These are phyloP conservation scores for Lepidium africanum DNA, from an alignment of 345 rosid genomes.

Conservation along the genomic window DNA sequence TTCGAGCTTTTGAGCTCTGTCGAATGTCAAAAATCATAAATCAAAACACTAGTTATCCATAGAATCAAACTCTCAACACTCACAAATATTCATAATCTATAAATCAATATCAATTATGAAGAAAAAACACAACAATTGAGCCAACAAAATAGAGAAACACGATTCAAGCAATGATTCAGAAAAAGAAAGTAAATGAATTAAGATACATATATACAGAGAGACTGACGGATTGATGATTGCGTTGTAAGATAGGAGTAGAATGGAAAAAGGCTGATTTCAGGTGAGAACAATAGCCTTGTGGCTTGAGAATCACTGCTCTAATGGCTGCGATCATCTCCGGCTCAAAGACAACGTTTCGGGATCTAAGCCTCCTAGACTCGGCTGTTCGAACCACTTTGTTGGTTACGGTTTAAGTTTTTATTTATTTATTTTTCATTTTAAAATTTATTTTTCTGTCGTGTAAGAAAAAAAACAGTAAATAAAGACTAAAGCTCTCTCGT, in stretches of 20 bases:
- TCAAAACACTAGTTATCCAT: not conserved
- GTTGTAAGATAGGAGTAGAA: slow-evolving; percentile 49
- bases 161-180: not conserved
- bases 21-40: not conserved
- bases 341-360: not conserved
- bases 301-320: slow-evolving; percentile 36
- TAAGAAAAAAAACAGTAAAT: not conserved
- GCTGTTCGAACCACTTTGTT: not conserved
- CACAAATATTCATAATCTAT: too few species aligned
- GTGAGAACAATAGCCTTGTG: slow-evolving; percentile 12
- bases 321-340: slow-evolving; percentile 33
- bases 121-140: not conserved
- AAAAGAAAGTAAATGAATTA: not conserved
- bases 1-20: slow-evolving; percentile 2
- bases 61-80: not conserved
- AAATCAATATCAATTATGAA: not conserved
- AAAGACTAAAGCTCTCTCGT: not conserved
- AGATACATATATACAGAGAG: not conserved
- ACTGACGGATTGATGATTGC: slow-evolving; percentile 45
- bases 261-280: slow-evolving; percentile 39
- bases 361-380: not conserved
- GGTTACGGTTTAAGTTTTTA: too few species aligned
- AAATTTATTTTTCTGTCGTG: not conserved
- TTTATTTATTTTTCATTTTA: not conserved
- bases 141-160: not conserved